Conservation (phyloP, 345 rosid genomes). For the Toxicodendron radicans region DNA sequence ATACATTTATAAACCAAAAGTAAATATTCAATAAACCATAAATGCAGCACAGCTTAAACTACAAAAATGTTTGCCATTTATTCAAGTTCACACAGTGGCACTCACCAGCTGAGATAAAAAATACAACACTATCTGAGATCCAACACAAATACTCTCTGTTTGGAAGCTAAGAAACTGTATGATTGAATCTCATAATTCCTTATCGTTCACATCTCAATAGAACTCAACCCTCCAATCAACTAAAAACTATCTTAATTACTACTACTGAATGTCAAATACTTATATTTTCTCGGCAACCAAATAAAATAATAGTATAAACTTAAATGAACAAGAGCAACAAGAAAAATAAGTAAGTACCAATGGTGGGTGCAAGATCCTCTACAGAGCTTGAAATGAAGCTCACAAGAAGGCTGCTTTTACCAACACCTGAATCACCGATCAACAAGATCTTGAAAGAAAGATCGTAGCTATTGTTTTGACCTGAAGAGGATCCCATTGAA, state of each 20-base stretch:
- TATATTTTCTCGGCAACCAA: constrained; percentile 15
- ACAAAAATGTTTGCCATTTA: neutral
- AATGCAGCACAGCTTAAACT: neutral
- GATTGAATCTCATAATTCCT: neutral
- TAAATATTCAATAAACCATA: neutral
- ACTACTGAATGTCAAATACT: neutral
- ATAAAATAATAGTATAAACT: constrained; percentile 8
- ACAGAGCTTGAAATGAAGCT: constrained; percentile 81
- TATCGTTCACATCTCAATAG: neutral
- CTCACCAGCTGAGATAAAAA: neutral
- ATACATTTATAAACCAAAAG: no score
- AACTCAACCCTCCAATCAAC: neutral
- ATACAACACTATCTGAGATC: neutral
- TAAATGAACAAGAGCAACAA: neutral
- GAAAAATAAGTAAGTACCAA: constrained; percentile 49
- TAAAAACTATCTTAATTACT: neutral
- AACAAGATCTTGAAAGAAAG: constrained; percentile 95
- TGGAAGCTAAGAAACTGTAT: neutral
- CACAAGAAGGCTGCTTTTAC: constrained; percentile 95
- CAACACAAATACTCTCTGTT: neutral
- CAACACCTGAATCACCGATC: constrained; percentile 96
- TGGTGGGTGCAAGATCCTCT: constrained; percentile 86
- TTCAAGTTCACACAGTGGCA: neutral
- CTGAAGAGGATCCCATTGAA: constrained; percentile 83
- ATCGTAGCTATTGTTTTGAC: constrained; percentile 66